phyloP scores from a whole-genome alignment of 192 early-diverging fungal genomes.

The Diversispora eburnea region DNA sequence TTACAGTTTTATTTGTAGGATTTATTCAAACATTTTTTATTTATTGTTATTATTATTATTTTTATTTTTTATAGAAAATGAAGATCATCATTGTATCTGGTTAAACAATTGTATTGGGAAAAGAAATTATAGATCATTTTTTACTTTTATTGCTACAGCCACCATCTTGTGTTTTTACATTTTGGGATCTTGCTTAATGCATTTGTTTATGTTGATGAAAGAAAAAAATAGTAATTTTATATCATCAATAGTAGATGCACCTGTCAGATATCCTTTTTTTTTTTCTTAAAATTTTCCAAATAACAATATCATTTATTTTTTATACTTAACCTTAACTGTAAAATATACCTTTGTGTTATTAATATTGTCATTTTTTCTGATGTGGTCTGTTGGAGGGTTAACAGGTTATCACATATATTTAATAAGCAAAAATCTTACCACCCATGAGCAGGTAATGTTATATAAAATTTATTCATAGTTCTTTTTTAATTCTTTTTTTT shows the following conservation, averaged over 20 bases:
- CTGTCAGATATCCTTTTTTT: conserved; percentile 30
- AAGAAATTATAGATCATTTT: conserved; percentile 79
- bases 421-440: conserved; percentile 72
- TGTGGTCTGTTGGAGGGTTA: conserved; percentile 68
- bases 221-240: conserved; percentile 15
- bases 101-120: conserved; percentile 89
- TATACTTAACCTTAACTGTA: conserved; percentile 27
- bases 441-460: conserved; percentile 72
- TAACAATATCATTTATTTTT: conserved; percentile 4
- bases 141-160: conserved; percentile 65
- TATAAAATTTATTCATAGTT: neutral
- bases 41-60: neutral
- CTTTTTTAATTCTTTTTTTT: neutral
- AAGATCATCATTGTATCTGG: conserved; percentile 94
- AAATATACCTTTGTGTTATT: conserved; percentile 53
- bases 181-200: conserved; percentile 55
- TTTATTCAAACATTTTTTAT: neutral
- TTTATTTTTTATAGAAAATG: conserved; percentile 52
- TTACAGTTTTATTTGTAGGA: neutral
- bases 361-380: conserved; percentile 59
- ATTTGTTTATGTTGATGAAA: conserved; percentile 45
- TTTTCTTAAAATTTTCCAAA: neutral
- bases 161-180: conserved; percentile 62
- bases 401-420: conserved; percentile 74
- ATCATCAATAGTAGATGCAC: neutral